Conservation (phyloP, 106 monocot genomes). For the Dendrobium catenatum region DNA sequence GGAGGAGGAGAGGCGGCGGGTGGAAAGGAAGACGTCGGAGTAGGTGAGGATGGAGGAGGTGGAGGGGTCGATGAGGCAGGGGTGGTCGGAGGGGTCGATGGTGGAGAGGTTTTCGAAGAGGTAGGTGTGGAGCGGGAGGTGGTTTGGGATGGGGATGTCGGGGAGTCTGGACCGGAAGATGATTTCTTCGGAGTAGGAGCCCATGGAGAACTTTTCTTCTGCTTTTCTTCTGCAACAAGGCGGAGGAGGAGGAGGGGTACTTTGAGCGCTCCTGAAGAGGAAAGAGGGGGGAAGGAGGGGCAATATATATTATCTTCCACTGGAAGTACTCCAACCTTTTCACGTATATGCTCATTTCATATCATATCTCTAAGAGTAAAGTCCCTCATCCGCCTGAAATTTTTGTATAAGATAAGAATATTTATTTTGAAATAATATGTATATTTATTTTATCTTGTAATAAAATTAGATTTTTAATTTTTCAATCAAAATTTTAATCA, state of each 20-base stretch:
- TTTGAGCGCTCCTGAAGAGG: not conserved
- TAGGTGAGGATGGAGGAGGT: slow-evolving; percentile 42
- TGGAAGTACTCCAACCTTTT: no score
- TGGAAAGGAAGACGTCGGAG: slow-evolving; percentile 38
- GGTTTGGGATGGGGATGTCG: slow-evolving; percentile 55
- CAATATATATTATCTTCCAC: not conserved
- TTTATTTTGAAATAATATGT: no score
- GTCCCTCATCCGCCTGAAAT: no score
- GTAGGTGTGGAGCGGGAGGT: slow-evolving; percentile 68
- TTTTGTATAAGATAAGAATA: no score
- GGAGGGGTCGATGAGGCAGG: slow-evolving; percentile 67
- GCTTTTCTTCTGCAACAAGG: not conserved
- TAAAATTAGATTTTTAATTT: no score
- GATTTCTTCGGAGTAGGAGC: slow-evolving; percentile 31
- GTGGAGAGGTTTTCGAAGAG: slow-evolving; percentile 52
- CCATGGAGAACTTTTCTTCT: slow-evolving; percentile 12
- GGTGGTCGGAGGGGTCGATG: slow-evolving; percentile 21
- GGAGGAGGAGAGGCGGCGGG: slow-evolving; percentile 38
- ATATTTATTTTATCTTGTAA: no score
- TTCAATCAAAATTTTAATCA: no score
- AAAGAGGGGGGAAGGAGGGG: not conserved
- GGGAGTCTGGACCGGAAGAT: slow-evolving; percentile 75
- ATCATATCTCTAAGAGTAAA: no score
- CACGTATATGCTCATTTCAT: no score
- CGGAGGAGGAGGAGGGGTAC: not conserved